phyloP scores from a whole-genome alignment of 306 rosid genomes.

The Casuarina equisetifolia region DNA sequence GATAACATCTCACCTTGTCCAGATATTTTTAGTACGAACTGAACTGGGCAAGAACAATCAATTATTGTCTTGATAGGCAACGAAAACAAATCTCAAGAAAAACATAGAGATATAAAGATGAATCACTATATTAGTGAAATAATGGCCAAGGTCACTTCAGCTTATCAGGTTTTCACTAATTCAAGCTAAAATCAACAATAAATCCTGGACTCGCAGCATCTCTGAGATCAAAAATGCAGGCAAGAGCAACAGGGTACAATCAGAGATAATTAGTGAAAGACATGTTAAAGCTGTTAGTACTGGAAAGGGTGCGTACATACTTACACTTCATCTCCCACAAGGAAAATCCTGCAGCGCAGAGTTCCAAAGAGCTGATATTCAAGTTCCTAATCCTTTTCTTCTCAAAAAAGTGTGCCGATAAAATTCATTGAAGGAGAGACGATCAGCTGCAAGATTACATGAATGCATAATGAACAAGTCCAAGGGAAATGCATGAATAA shows the following conservation, averaged over 20 bases:
- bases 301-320: background rate
- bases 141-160: background rate
- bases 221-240: background rate
- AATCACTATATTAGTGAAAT: background rate
- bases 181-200: background rate
- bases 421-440: constrained; percentile 57
- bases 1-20: too few relatives aligned
- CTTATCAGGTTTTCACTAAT: background rate
- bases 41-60: background rate
- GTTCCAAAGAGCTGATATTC: background rate
- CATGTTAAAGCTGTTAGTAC: background rate
- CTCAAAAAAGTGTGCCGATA: constrained; percentile 44
- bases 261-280: background rate
- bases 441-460: constrained; percentile 42
- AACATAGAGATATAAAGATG: background rate
- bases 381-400: constrained; percentile 22
- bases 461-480: background rate
- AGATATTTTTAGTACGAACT: background rate
- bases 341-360: background rate
- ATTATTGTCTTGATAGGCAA: background rate
- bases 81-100: background rate
- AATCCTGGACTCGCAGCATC: background rate
- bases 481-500: constrained; percentile 8
- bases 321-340: background rate
- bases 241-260: background rate